These are phyloP conservation scores for Pseudohyphozyma bogoriensis DNA, from an alignment of 768 basidiomycete genomes.

Conservation along the genomic window DNA sequence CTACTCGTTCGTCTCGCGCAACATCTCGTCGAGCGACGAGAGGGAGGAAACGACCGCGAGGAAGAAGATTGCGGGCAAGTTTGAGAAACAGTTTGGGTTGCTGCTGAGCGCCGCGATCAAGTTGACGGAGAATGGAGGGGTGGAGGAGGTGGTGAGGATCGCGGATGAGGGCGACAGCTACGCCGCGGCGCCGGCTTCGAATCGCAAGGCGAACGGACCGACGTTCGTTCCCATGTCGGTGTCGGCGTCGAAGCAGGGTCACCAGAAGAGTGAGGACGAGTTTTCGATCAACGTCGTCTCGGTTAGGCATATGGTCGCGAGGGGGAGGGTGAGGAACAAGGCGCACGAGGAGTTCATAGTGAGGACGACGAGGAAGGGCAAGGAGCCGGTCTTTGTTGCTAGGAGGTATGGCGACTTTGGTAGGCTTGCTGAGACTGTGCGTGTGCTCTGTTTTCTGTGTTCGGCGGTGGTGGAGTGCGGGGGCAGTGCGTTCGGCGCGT, in stretches of 20 bases:
- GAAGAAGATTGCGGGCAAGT: constrained; percentile 59
- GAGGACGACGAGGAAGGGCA: constrained; percentile 63
- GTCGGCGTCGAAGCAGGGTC: no score
- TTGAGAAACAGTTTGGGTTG: constrained; percentile 74
- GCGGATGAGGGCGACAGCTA: constrained; percentile 72
- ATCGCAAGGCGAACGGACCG: constrained; percentile 7
- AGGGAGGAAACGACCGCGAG: constrained; percentile 53
- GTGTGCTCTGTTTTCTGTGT: constrained; percentile 29
- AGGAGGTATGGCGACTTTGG: constrained; percentile 92
- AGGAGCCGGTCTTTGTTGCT: constrained; percentile 73
- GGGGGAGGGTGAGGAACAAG: constrained; percentile 71
- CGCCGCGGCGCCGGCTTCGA: constrained; percentile 58
- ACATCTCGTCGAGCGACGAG: constrained; percentile 45
- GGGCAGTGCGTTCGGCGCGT: constrained; percentile 14
- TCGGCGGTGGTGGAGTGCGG: constrained; percentile 1
- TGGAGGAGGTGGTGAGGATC: constrained; percentile 81
- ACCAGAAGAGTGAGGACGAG: constrained; percentile 44
- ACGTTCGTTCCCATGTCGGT: constrained; percentile 18
- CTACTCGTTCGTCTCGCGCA: constrained; percentile 66
- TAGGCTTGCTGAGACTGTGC: constrained; percentile 71
- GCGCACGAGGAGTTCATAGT: constrained; percentile 97
- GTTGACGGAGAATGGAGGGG: constrained; percentile 50
- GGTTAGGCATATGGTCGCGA: constrained; percentile 71
- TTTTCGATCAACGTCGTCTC: constrained; percentile 90
- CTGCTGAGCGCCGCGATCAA: constrained; percentile 74